These are phyloP conservation scores for Fomes fomentarius DNA, from an alignment of 1,284 basidiomycete species.

Conservation along the genomic window DNA sequence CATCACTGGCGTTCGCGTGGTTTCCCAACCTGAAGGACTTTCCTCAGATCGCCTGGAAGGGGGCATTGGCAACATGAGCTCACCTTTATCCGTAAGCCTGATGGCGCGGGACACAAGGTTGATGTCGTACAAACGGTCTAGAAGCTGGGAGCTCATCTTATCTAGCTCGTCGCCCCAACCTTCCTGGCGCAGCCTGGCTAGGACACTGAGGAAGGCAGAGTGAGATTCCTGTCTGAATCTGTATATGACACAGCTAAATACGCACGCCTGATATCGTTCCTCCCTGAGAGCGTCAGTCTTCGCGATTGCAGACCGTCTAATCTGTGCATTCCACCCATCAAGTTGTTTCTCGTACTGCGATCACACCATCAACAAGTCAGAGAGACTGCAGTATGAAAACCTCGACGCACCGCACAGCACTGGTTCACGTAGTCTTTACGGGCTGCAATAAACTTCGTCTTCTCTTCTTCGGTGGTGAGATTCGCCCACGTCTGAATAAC, in stretches of 20 bases:
- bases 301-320: neutral
- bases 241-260: neutral
- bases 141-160: neutral
- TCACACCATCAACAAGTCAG: neutral
- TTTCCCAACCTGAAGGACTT: constrained; percentile 1
- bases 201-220: neutral
- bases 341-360: neutral
- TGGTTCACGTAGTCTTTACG: neutral
- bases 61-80: neutral
- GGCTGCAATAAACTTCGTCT: neutral
- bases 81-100: constrained; percentile 7
- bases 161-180: constrained; percentile 5
- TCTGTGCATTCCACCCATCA: neutral
- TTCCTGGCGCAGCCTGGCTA: constrained; percentile 4
- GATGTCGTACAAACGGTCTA: neutral
- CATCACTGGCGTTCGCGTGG: neutral
- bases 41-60: neutral
- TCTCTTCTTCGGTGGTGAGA: neutral
- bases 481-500: neutral
- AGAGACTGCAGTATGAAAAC: neutral
- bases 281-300: neutral
- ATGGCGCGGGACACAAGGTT: neutral
- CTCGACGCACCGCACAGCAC: neutral
- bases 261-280: neutral
- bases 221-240: neutral